Base-by-base conservation (phyloP, 1,284 basidiomycete genomes). In the Lentinula novae-zelandiae region DNA sequence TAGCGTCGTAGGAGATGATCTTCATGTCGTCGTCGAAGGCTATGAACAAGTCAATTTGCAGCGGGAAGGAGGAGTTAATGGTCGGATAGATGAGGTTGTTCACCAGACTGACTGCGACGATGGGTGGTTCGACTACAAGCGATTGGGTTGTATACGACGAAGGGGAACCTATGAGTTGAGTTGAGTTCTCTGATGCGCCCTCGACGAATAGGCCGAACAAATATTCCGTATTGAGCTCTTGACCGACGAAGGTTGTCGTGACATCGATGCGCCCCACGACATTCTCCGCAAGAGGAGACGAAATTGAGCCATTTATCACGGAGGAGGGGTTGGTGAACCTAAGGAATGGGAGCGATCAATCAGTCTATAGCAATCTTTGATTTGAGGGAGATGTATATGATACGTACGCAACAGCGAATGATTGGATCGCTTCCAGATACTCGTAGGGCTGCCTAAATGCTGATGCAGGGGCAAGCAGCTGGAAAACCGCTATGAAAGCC, bases 231-330 rank as follows among this genome's bases (percentile, higher is more conserved):
- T 56, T 56, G 13, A 56, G 40, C 39, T 40, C 54, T 44, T 56
- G 54, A 7, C 54, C 54, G 9, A 56, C 54, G 10, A 56, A 44
- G 3, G 54, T 33, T 8, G 38, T 42, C 22, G 54, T 42, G 31
- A 42, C 39, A 33, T 56, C 54, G 27, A 56, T 56, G n/a, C 54
- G 54, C 8, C 54, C 54, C 10, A 56, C 54, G 31, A 56, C 54
- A n/a, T 56, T 12, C 13, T 56, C 31, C 8, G 54, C 38, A 44
- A 56, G 44, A 5, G 31, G 17, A 20, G 39, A 42, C 10, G 39
- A 6, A 3, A 27, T 20, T n/a, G 39, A 7, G 6, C 44, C 33
- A 9, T 42, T 31, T 8, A 34, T 33, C 1, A 39, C 40, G 15
- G 54, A 31, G 17, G 54, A 42, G 15, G 54, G 39, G 13, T 56